Conservation (phyloP, 805 yeast species). For the Candida nonsorbophila region DNA sequence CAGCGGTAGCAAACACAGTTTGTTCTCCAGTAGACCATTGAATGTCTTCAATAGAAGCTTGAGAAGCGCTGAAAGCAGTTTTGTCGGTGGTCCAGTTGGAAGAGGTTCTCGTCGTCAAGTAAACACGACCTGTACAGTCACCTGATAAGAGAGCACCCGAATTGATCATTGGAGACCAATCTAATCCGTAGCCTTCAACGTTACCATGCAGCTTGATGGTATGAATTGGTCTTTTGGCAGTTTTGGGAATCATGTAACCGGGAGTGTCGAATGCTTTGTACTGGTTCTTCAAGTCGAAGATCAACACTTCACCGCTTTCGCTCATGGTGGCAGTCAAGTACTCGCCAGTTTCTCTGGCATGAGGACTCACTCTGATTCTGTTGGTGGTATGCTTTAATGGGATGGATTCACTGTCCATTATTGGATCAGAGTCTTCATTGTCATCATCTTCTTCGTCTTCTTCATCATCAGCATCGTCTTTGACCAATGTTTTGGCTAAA, state of each 20-base stretch:
- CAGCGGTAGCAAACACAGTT: conserved; percentile 94
- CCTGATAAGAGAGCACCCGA: conserved; percentile 85
- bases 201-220: conserved; percentile 82
- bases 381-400: conserved; percentile 82
- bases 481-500: conserved; percentile 79
- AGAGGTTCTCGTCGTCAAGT: conserved; percentile 69
- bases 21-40: conserved; percentile 93
- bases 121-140: conserved; percentile 81
- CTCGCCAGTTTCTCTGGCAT: conserved; percentile 67
- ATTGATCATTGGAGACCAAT: conserved; percentile 85
- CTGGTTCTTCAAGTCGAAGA: conserved; percentile 79
- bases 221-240: conserved; percentile 73
- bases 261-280: conserved; percentile 82
- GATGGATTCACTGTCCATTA: conserved; percentile 79
- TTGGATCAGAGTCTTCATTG: conserved; percentile 66
- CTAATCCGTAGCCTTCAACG: conserved; percentile 96
- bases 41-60: conserved; percentile 86
- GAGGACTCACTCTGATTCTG: conserved; percentile 80
- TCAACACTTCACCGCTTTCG: conserved; percentile 84
- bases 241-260: conserved; percentile 75
- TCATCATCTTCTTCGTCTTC: conserved; percentile 73
- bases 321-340: conserved; percentile 82
- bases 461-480: conserved; percentile 72
- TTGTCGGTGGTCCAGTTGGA: conserved; percentile 83
- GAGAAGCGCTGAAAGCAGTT: conserved; percentile 65